These are phyloP conservation scores for Mucor velutinosus DNA, from an alignment of 371 early-diverging fungal species.

Conservation along the genomic window DNA sequence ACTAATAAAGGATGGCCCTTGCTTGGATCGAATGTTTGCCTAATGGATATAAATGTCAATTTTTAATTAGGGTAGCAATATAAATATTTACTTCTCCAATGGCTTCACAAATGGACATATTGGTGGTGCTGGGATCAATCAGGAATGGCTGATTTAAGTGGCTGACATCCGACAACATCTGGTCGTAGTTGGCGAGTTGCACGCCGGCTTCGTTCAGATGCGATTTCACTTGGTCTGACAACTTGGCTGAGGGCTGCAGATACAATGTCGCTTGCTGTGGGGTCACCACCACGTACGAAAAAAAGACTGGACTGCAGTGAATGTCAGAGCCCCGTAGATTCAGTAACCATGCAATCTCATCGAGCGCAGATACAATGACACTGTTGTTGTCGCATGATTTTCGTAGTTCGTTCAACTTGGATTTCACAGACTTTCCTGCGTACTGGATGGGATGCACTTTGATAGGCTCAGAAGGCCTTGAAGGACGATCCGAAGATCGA, in stretches of 20 bases:
- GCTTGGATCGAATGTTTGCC: constrained; percentile 16
- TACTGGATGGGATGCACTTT: constrained; percentile 67
- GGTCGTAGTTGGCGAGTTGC: constrained; percentile 6
- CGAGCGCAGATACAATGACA: constrained; percentile 78
- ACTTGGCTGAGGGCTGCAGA: constrained; percentile 59
- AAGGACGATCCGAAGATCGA: constrained; percentile 69
- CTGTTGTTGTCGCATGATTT: constrained; percentile 31
- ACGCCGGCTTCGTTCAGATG: constrained; percentile 47
- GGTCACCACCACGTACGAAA: constrained; percentile 94
- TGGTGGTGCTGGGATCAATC: constrained; percentile 12
- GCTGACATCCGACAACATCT: constrained; percentile 4
- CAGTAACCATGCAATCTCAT: constrained; percentile 96
- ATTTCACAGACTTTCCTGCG: constrained; percentile 53
- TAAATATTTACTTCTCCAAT: constrained; percentile 10
- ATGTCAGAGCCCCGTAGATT: constrained; percentile 98
- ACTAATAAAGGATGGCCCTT: constrained; percentile 66
- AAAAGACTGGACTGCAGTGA: constrained; percentile 96
- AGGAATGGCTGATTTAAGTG: neutral
- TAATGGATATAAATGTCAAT: constrained; percentile 8
- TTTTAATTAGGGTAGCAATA: neutral
- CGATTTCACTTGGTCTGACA: constrained; percentile 59
- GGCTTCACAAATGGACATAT: constrained; percentile 21
- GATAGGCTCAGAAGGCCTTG: constrained; percentile 61
- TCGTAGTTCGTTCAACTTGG: constrained; percentile 6
- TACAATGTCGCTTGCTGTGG: constrained; percentile 71